These are phyloP conservation scores for Talaromyces sp. DNA, from an alignment of 2,329 filamentous ascomycete species.

Conservation along the genomic window DNA sequence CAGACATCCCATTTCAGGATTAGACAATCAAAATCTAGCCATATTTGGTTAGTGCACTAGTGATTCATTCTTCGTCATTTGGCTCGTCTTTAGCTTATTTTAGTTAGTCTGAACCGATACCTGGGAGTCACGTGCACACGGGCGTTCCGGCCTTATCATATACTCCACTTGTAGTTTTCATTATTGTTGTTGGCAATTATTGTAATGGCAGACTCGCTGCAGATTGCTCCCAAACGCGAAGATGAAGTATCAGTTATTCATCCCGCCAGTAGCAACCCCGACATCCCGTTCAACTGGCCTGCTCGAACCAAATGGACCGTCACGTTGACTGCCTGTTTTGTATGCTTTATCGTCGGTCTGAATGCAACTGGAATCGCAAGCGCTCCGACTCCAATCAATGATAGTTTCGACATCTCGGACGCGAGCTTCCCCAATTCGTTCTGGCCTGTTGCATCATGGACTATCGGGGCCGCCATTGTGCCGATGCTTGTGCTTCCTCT, in stretches of 20 bases:
- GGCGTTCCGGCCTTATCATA: not conserved
- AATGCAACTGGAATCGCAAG: conserved; percentile 36
- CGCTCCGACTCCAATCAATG: conserved; percentile 31
- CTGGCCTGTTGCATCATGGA: conserved; percentile 30
- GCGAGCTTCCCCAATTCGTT: conserved; percentile 25
- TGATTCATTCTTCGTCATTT: not conserved
- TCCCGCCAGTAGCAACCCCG: conserved; percentile 19
- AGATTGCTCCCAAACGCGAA: not conserved
- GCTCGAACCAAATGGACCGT: conserved; percentile 29
- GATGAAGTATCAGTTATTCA: not conserved
- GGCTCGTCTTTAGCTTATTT: too few relatives aligned
- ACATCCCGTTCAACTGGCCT: conserved; percentile 36
- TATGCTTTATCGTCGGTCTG: conserved; percentile 27
- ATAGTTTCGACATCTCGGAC: conserved; percentile 24
- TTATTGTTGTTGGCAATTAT: not conserved
- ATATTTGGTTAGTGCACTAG: not conserved
- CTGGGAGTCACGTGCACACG: not conserved
- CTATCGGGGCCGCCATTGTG: conserved; percentile 22
- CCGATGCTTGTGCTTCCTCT: conserved; percentile 26
- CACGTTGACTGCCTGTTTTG: conserved; percentile 21
- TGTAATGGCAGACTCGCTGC: not conserved
- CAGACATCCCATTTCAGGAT: not conserved
- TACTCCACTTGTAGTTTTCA: not conserved
- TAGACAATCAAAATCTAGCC: not conserved
- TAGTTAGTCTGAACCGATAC: not conserved